phyloP scores from a whole-genome alignment of 805 yeast species.

The Phaffomyces thermotolerans region DNA sequence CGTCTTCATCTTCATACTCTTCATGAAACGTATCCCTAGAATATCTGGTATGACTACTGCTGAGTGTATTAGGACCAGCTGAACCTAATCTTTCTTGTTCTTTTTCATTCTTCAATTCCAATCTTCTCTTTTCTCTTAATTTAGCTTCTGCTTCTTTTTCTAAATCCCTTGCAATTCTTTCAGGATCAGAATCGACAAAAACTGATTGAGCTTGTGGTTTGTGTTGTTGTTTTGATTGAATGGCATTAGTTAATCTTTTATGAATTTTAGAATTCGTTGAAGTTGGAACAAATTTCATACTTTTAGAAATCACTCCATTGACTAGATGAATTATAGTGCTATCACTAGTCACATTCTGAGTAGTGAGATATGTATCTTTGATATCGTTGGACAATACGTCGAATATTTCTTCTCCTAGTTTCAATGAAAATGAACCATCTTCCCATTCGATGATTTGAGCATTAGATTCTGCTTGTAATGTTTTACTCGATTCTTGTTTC shows the following conservation, averaged over 20 bases:
- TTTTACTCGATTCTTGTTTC: slow-evolving; percentile 39
- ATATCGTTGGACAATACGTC: slow-evolving; percentile 63
- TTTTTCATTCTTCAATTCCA: slow-evolving; percentile 41
- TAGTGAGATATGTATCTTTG: slow-evolving; percentile 65
- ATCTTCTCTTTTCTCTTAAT: slow-evolving; percentile 60
- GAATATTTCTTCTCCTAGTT: slow-evolving; percentile 80
- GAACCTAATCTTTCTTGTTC: slow-evolving; percentile 56
- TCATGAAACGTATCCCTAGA: slow-evolving; percentile 26
- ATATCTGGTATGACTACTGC: slow-evolving; percentile 16
- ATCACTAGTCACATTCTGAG: slow-evolving; percentile 28
- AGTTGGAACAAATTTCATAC: slow-evolving; percentile 77
- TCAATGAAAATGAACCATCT: slow-evolving; percentile 82
- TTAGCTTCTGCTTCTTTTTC: slow-evolving; percentile 62
- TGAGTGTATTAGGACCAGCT: slow-evolving; percentile 3
- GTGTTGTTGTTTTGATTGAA: slow-evolving; percentile 31
- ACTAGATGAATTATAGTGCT: slow-evolving; percentile 22
- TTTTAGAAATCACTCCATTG: slow-evolving; percentile 54
- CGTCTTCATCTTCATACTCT: slow-evolving; percentile 28
- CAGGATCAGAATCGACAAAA: slow-evolving; percentile 53
- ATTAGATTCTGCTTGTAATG: slow-evolving; percentile 74
- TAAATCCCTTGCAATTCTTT: slow-evolving; percentile 54
- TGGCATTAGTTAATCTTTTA: slow-evolving; percentile 66
- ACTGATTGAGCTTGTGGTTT: slow-evolving; percentile 33
- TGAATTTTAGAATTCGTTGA: slow-evolving; percentile 86
- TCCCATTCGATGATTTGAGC: slow-evolving; percentile 90